These are phyloP conservation scores for Stemphylium beticola DNA, from an alignment of 2,329 filamentous ascomycete genomes.

Conservation along the genomic window DNA sequence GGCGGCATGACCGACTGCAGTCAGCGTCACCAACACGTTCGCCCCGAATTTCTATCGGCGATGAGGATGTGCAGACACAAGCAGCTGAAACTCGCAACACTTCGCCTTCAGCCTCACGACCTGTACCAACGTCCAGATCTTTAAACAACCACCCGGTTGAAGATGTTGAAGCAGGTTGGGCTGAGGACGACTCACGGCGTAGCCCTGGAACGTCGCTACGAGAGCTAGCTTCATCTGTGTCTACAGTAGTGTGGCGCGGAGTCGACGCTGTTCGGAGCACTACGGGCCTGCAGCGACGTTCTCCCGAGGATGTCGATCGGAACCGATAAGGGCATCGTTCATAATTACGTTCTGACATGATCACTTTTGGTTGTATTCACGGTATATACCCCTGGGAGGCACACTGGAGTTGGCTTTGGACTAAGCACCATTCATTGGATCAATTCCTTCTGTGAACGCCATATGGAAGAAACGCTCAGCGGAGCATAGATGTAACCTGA, in stretches of 20 bases:
- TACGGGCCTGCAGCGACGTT: slow-evolving; percentile 37
- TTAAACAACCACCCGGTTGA: slow-evolving; percentile 17
- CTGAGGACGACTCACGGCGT: slow-evolving; percentile 47
- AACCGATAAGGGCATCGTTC: slow-evolving; percentile 33
- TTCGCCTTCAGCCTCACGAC: slow-evolving; percentile 58
- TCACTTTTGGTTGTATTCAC: slow-evolving; percentile 21
- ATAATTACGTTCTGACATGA: slow-evolving; percentile 9
- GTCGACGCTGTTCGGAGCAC: slow-evolving; percentile 41
- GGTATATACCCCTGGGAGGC: slow-evolving; percentile 23
- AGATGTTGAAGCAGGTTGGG: slow-evolving; percentile 45
- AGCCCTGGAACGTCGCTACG: slow-evolving; percentile 33
- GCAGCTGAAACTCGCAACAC: slow-evolving; percentile 55
- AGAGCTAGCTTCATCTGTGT: slow-evolving; percentile 42
- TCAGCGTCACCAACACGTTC: slow-evolving; percentile 30
- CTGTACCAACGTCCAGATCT: slow-evolving; percentile 47
- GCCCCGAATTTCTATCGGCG: slow-evolving; percentile 33
- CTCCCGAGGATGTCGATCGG: slow-evolving; percentile 42
- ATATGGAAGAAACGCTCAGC: neutral
- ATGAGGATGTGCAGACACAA: slow-evolving; percentile 54
- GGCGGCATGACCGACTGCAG: slow-evolving; percentile 38
- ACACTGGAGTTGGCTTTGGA: slow-evolving; percentile 17
- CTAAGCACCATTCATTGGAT: neutral
- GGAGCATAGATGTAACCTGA: neutral
- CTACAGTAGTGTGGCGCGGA: slow-evolving; percentile 46
- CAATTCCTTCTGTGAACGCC: neutral